Evolutionary conservation across 2,329 filamentous ascomycete genomes (phyloP).

Genomic region (Pseudomassariella vexata): DNA sequence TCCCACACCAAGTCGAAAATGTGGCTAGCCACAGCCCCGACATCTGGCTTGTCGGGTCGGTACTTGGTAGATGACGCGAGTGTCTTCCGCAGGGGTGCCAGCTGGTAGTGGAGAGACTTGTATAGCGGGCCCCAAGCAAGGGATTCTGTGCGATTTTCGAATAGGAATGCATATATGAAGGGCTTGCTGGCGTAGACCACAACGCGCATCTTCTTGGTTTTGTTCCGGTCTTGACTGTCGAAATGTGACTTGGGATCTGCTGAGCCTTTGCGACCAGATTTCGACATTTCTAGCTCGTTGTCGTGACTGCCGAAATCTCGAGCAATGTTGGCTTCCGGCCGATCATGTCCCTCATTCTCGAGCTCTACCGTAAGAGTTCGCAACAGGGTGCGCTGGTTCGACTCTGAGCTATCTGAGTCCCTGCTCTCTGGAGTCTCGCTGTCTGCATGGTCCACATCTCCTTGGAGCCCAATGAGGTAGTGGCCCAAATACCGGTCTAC

Average conservation of each 20-base stretch:
- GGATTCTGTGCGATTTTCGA: conserved; percentile 54
- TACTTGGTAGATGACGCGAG: conserved; percentile 52
- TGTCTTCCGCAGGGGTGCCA: conserved; percentile 51
- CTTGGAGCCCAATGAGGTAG: conserved; percentile 65
- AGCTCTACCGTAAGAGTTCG: conserved; percentile 65
- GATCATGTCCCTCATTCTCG: conserved; percentile 32
- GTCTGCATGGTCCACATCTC: conserved; percentile 49
- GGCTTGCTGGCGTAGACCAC: conserved; percentile 69
- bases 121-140: conserved; percentile 52
- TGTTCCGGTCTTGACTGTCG: conserved; percentile 46
- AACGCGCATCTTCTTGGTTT: conserved; percentile 55
- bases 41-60: conserved; percentile 43
- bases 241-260: conserved; percentile 21
- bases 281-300: conserved; percentile 17
- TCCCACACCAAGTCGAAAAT: conserved; percentile 63
- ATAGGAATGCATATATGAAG: conserved; percentile 74
- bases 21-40: conserved; percentile 26
- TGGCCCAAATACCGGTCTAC: conserved; percentile 28
- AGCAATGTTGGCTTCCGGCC: conserved; percentile 37
- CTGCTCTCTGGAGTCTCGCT: conserved; percentile 24
- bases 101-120: conserved; percentile 54
- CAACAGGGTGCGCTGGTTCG: conserved; percentile 52
- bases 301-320: conserved; percentile 38
- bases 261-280: conserved; percentile 11
- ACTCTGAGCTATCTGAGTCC: conserved; percentile 20